These are phyloP conservation scores for Daphne laureola DNA, from an alignment of 441 rosid species.

Conservation along the genomic window DNA sequence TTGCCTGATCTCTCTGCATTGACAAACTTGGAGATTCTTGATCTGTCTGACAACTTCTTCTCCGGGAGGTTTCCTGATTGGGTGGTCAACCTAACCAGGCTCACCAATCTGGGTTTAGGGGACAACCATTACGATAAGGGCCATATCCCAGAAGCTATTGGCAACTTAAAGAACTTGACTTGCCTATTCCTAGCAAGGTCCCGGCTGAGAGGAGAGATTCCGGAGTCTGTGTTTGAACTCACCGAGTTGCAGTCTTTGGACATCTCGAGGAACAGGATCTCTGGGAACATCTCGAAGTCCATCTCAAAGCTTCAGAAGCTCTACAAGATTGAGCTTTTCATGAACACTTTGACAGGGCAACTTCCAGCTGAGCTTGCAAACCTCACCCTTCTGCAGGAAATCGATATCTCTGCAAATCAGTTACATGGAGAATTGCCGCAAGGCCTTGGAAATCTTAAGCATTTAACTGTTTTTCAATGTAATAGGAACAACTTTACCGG, in stretches of 20 bases:
- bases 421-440: slow-evolving; percentile 52
- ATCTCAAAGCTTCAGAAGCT: slow-evolving; percentile 52
- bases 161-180: slow-evolving; percentile 46
- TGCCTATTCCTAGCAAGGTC: slow-evolving; percentile 36
- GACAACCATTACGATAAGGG: slow-evolving; percentile 38
- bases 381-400: slow-evolving; percentile 42
- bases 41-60: slow-evolving; percentile 38
- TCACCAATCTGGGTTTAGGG: slow-evolving; percentile 43
- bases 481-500: slow-evolving; percentile 45
- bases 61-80: slow-evolving; percentile 62
- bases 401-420: slow-evolving; percentile 53
- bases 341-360: slow-evolving; percentile 50
- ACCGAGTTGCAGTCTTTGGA: slow-evolving; percentile 40
- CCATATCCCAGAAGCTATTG: slow-evolving; percentile 47
- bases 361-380: slow-evolving; percentile 50
- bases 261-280: slow-evolving; percentile 43
- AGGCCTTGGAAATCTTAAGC: slow-evolving; percentile 42
- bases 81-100: slow-evolving; percentile 47
- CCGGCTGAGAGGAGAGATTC: slow-evolving; percentile 50
- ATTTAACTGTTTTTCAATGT: slow-evolving; percentile 49
- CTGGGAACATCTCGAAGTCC: slow-evolving; percentile 36
- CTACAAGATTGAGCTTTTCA: slow-evolving; percentile 50
- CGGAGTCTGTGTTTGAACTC: slow-evolving; percentile 50
- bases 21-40: slow-evolving; percentile 41
- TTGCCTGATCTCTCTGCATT: slow-evolving; percentile 60